Conservation (phyloP, 2,329 filamentous ascomycete genomes). For the Penicillium corylophilum region DNA sequence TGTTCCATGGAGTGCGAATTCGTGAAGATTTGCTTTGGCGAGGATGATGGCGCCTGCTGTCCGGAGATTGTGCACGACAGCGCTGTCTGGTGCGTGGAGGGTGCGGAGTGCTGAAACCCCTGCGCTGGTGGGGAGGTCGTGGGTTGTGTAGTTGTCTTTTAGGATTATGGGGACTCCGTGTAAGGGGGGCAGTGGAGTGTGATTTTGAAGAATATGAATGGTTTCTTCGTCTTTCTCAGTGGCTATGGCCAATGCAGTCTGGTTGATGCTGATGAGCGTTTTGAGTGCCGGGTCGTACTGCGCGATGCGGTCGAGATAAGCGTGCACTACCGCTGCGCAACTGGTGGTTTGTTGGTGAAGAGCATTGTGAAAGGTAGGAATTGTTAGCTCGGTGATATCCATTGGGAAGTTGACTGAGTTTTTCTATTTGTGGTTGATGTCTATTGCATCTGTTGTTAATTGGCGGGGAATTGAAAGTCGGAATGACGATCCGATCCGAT, state of each 20-base stretch:
- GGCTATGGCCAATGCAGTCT: slow-evolving; percentile 49
- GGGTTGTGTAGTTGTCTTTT: slow-evolving; percentile 64
- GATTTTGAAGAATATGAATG: neutral
- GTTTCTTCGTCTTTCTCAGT: slow-evolving; percentile 48
- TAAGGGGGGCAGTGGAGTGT: slow-evolving; percentile 31
- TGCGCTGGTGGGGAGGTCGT: slow-evolving; percentile 58
- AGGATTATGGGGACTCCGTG: slow-evolving; percentile 63
- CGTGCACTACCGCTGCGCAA: slow-evolving; percentile 55
- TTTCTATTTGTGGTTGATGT: neutral
- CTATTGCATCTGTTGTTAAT: neutral
- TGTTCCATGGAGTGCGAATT: slow-evolving; percentile 63
- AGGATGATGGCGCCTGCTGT: slow-evolving; percentile 57
- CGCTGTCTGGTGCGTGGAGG: slow-evolving; percentile 48
- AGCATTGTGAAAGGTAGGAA: slow-evolving; percentile 56
- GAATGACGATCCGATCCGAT: neutral
- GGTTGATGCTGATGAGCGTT: slow-evolving; percentile 56
- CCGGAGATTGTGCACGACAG: slow-evolving; percentile 52
- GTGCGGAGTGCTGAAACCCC: slow-evolving; percentile 52
- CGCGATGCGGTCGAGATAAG: slow-evolving; percentile 59
- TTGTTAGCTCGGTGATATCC: slow-evolving; percentile 53
- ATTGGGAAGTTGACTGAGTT: neutral
- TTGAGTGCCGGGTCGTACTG: slow-evolving; percentile 58
- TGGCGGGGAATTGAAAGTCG: neutral
- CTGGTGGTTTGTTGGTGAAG: slow-evolving; percentile 54
- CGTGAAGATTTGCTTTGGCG: slow-evolving; percentile 62